These are phyloP conservation scores for Apiospora malaysiana DNA, from an alignment of 2,329 filamentous ascomycete species.

Conservation along the genomic window DNA sequence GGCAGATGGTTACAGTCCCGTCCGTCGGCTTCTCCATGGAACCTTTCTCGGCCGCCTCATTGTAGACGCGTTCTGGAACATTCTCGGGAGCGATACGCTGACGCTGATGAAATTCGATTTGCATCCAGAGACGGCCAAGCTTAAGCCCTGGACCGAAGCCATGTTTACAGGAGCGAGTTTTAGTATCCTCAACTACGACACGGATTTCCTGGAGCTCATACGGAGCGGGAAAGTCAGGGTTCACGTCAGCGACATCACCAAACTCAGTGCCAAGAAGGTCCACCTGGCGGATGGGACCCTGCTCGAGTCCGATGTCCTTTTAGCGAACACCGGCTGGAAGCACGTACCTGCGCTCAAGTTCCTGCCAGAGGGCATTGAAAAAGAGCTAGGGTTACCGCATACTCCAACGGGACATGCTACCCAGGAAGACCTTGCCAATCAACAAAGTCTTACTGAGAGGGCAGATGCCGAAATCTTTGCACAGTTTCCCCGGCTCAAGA, in stretches of 20 bases:
- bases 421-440: constrained; percentile 43
- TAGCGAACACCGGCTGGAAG: constrained; percentile 64
- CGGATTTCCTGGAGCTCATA: constrained; percentile 62
- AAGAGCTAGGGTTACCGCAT: constrained; percentile 53
- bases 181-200: constrained; percentile 64
- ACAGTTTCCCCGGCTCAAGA: constrained; percentile 54
- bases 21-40: constrained; percentile 62
- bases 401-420: constrained; percentile 34
- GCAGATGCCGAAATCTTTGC: constrained; percentile 57
- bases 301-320: constrained; percentile 55
- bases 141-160: constrained; percentile 56
- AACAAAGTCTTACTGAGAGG: constrained; percentile 42
- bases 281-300: constrained; percentile 50
- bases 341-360: constrained; percentile 49
- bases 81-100: constrained; percentile 62
- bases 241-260: constrained; percentile 59
- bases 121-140: constrained; percentile 57
- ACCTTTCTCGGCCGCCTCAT: constrained; percentile 62
- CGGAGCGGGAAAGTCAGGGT: constrained; percentile 58
- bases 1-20: constrained; percentile 62
- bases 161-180: constrained; percentile 63
- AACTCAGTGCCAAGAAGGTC: constrained; percentile 48
- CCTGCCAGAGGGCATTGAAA: constrained; percentile 46
- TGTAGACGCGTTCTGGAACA: constrained; percentile 62
- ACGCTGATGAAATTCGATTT: constrained; percentile 58